phyloP scores from a whole-genome alignment of 345 rosid species.

The Jatropha curcas region DNA sequence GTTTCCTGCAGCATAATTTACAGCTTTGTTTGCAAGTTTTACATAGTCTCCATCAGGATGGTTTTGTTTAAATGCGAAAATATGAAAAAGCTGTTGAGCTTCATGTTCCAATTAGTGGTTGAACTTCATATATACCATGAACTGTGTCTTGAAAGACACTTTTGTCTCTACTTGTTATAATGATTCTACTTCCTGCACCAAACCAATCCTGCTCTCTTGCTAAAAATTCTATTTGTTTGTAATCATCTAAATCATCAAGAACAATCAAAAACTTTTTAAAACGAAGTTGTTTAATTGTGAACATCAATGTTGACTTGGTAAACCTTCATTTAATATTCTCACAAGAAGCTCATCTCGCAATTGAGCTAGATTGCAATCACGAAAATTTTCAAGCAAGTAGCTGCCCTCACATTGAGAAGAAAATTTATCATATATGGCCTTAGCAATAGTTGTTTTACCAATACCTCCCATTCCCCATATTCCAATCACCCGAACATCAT shows the following conservation, averaged over 20 bases:
- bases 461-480: no score
- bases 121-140: background rate
- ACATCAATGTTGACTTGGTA: no score
- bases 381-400: no score
- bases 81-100: background rate
- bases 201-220: background rate
- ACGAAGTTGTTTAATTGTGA: no score
- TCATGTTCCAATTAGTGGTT: background rate
- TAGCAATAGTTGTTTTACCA: no score
- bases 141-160: background rate
- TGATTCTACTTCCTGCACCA: constrained; percentile 7
- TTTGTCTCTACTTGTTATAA: background rate
- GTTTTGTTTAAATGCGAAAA: background rate
- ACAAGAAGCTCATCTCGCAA: no score
- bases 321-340: no score
- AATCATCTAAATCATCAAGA: constrained; percentile 10
- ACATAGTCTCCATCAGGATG: background rate
- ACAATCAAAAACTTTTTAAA: background rate
- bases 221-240: background rate
- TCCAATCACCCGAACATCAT: no score
- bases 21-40: background rate
- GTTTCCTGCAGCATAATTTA: background rate
- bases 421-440: no score
- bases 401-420: no score
- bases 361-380: no score